Evolutionary conservation across 2,329 filamentous ascomycete species (phyloP), one percentile per base, ranked within the genome.

Genomic region (Zopfia rhizophila): DNA sequence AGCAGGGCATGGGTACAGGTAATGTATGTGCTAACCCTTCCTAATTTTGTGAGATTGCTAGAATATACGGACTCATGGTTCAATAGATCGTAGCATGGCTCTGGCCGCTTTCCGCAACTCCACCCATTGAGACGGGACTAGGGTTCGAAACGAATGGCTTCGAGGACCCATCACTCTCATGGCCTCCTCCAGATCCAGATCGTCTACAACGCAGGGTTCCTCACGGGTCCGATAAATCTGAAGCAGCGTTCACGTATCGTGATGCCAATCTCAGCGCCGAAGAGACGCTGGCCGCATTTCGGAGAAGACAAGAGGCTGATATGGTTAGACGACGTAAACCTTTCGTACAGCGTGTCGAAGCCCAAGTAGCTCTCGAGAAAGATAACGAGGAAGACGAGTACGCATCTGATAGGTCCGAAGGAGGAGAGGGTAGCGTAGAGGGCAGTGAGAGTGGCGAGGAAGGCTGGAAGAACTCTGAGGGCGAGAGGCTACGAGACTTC

Each of bases 71-170:
- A 43, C 6, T 25, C 10, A 25, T 13, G 27, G n/a, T 16, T 30
- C 14, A n/a, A 25, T 19, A 66, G 63, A 68, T 82, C 0, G 54
- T 91, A 0, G 65, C 79, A 5, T 94, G 90, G 90, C 73, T 90
- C 45, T 82, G 83, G 56, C 90, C 90, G 0, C 78, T 91, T 28
- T 79, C 85, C 1, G 55, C 68, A 4, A 82, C 80, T 17, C 80
- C 80, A 2, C 62, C 70, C 6, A 60, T 76, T 2, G 60, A 66
- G 2, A 83, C 46, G 82, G 88, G 84, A 2, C 45, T 80, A 3
- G 67, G 72, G 5, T 92, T 86, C 74, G 82, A 86, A 51, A 86
- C 88, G 55, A 94, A 94, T 70, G 89, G 85, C 1, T 89, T 92
- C 68, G 91, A 94, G 70, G 66, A 70, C 27, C 49, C 53, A 6